Base-by-base conservation (phyloP, 192 early-diverging fungal species). In the Rhizophagus clarus region DNA sequence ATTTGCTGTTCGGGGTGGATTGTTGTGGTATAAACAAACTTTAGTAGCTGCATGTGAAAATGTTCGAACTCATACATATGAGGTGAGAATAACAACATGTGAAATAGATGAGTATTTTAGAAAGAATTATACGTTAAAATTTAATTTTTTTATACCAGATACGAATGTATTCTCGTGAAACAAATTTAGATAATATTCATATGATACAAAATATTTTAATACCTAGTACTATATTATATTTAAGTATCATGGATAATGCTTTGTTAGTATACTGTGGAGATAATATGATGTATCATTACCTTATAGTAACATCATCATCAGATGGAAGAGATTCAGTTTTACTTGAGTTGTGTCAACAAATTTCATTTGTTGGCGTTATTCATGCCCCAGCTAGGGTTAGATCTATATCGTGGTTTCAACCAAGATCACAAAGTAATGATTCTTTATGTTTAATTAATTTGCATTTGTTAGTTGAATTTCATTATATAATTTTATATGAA, bases 1-100 rank as follows among this genome's bases (percentile, higher is more conserved):
- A 31, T 93, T 95, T 81, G 42, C 83, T 20, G 90, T 93, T 28
- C 84, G 84, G 10, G 94, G 94, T 28, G 93, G 93, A 9, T 83
- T 95, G 22, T 84, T 89, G 2, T 96, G 95, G 95, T 92, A 87
- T 81, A 91, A 87, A 45, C 85, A 90, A 61, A 83, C 92, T 31
- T 79, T 96, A 31, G 88, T 96, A 61, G 90, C 87, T 40, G 90
- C 91, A 17, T 93, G 92, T 69, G 86, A 91, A 64, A 83, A 91
- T 62, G 76, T 88, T 4, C 71, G 78, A 47, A 82, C 79, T 45
- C 76, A 82, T 37, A 82, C 81, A 34, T 81, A 69, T 72, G 83
- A 86, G 82, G 84, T 84, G 71, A 61, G 40, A n/a, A n/a, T 63
- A 9, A 0, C 1, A 15, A 29, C 61, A n/a, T 29, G 15, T 60